phyloP scores from a whole-genome alignment of 805 yeast genomes.

The Pichia paraexigua region DNA sequence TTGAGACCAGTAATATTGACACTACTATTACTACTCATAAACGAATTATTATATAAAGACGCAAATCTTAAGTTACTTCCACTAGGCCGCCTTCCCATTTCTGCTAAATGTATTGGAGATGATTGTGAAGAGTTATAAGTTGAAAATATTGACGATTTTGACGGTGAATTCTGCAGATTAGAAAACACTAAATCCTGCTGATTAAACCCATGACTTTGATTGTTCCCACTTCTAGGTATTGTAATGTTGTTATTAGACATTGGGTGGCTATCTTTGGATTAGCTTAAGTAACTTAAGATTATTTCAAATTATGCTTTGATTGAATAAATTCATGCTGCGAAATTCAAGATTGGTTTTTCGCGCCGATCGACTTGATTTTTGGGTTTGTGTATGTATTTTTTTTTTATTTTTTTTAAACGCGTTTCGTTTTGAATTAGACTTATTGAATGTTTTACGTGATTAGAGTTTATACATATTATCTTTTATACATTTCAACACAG shows the following conservation, averaged over 20 bases:
- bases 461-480: neutral
- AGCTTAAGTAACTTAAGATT: neutral
- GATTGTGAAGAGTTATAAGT: conserved; percentile 1
- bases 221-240: neutral
- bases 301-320: no score
- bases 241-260: neutral
- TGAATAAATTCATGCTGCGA: no score
- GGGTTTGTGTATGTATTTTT: no score
- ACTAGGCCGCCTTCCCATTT: conserved; percentile 23
- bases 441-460: neutral
- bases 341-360: neutral
- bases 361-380: neutral
- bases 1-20: neutral
- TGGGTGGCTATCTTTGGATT: neutral
- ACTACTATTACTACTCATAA: neutral
- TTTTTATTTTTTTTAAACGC: neutral
- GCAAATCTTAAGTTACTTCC: conserved; percentile 46
- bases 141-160: neutral
- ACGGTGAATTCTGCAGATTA: neutral
- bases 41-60: conserved; percentile 40
- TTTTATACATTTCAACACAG: neutral
- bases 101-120: conserved; percentile 17
- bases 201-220: neutral
- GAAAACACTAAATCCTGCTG: neutral
- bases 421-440: neutral